These are phyloP conservation scores for Hermanozyma aechmeae DNA, from an alignment of 805 yeast species.

Conservation along the genomic window DNA sequence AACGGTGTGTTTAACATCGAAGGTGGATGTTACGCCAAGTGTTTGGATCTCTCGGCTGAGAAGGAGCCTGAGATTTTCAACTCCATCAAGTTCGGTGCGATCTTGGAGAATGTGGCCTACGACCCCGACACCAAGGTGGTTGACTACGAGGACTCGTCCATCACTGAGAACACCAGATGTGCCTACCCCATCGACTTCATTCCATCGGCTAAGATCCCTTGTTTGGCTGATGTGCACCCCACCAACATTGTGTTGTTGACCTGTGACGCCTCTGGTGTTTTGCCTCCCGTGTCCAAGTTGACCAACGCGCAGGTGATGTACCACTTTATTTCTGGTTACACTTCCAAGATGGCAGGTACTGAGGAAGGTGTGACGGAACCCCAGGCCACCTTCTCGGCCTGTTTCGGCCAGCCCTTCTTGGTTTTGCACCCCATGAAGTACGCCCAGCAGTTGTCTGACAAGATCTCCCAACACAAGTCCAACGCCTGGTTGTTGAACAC, in stretches of 20 bases:
- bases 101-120: constrained; percentile 86
- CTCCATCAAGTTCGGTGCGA: constrained; percentile 91
- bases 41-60: constrained; percentile 79
- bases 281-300: constrained; percentile 93
- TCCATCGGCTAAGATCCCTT: constrained; percentile 94
- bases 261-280: constrained; percentile 96
- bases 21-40: constrained; percentile 99
- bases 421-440: constrained; percentile 97
- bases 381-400: constrained; percentile 94
- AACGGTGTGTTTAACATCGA: constrained; percentile 97
- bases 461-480: constrained; percentile 81
- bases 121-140: constrained; percentile 72
- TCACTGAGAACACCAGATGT: constrained; percentile 97
- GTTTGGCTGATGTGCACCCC: constrained; percentile 84
- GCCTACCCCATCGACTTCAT: constrained; percentile 97
- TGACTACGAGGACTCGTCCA: constrained; percentile 70
- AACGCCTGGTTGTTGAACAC: constrained; percentile 96
- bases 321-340: constrained; percentile 97
- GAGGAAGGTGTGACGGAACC: constrained; percentile 99
- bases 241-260: constrained; percentile 85
- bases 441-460: constrained; percentile 91
- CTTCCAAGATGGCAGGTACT: constrained; percentile 99
- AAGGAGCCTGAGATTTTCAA: constrained; percentile 97
- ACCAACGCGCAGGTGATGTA: constrained; percentile 96
- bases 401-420: constrained; percentile 98